Evolutionary conservation across 2,329 filamentous ascomycete genomes (phyloP).

Genomic region (Orbilia blumenaviensis): DNA sequence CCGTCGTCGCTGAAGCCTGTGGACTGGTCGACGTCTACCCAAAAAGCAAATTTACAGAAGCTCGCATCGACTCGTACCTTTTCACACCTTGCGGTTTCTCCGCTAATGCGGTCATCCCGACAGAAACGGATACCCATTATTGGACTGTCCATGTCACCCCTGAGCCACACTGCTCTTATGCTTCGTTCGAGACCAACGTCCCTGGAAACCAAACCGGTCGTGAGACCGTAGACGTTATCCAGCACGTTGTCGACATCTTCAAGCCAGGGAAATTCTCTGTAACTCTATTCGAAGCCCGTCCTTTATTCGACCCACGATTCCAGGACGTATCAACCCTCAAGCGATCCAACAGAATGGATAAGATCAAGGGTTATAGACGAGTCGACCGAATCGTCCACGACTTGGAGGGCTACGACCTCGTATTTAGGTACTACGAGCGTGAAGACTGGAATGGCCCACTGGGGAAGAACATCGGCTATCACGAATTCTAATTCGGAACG

Average conservation of each 20-base stretch:
- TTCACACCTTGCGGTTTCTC: constrained; percentile 98
- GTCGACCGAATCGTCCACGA: constrained; percentile 97
- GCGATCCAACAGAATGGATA: constrained; percentile 71
- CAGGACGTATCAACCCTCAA: constrained; percentile 63
- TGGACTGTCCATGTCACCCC: constrained; percentile 99
- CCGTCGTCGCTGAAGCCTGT: constrained; percentile 87
- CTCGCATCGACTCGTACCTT: constrained; percentile 92
- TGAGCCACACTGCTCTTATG: constrained; percentile 95
- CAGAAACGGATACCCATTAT: constrained; percentile 80
- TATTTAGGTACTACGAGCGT: constrained; percentile 95
- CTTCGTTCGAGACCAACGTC: constrained; percentile 98
- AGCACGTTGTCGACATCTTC: constrained; percentile 95
- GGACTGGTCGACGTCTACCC: constrained; percentile 91
- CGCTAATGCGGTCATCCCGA: constrained; percentile 92
- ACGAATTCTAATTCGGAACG: constrained; percentile 37
- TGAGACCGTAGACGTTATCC: constrained; percentile 87
- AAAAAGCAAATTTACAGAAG: constrained; percentile 84
- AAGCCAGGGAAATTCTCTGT: constrained; percentile 97
- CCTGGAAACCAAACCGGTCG: constrained; percentile 86
- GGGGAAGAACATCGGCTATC: constrained; percentile 48
- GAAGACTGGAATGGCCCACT: constrained; percentile 69
- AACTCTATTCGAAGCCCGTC: constrained; percentile 92
- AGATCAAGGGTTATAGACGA: constrained; percentile 83
- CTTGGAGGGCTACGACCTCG: constrained; percentile 93
- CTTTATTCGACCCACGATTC: constrained; percentile 61